Evolutionary conservation across 176 grass and related monocot genomes (phyloP), one percentile per base, ranked within the genome.

Genomic region (Thalia dealbata): DNA sequence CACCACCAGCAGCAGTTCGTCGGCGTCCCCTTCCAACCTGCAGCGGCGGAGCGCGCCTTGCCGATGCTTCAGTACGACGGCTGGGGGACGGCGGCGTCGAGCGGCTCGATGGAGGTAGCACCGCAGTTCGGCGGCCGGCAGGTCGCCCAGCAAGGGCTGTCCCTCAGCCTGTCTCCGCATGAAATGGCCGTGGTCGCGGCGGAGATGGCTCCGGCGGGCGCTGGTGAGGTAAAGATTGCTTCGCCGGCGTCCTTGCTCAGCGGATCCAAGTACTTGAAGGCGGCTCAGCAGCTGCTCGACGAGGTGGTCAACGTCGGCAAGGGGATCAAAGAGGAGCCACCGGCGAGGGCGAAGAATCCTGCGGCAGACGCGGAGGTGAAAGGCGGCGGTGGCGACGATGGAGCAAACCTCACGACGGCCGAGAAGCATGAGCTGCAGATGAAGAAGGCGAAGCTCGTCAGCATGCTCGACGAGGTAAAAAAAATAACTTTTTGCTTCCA

Each of bases 391-490:
- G 71, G 24, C 14, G 61, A 64, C 3, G 25, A 22, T 44, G 18
- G 48, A 61, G 30, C 2, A 52, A 15, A 96, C 75, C 73, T 96
- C 64, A 81, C 92, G 3, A 92, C 92, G 29, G 92, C 92, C 4
- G 92, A 92, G 84, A 79, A 87, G 81, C 92, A 96, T 77, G 92
- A 96, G 86, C 72, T 96, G 67, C 92, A 96, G 82, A 92, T 92
- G 92, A 96, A 96, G 92, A 96, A 96, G 87, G 85, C 86, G 63
- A 96, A 96, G 80, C 92, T 96, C 48, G 77, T 86, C 73, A 92
- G 90, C 67, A 92, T 96, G 92, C 87, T 96, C 59, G 92, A 96
- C 35, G 92, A 92, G 86, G 92, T 96, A 85, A 89, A 78, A 76
- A 74, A 68, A 23, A 61, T 21, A 23, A 61, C 18, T 21, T 22